Percentiles rank a stretch among this genome's conserved stretches.
phyloP scores from a whole-genome alignment of 495 filamentous ascomycete species.

The Podospora australis region DNA sequence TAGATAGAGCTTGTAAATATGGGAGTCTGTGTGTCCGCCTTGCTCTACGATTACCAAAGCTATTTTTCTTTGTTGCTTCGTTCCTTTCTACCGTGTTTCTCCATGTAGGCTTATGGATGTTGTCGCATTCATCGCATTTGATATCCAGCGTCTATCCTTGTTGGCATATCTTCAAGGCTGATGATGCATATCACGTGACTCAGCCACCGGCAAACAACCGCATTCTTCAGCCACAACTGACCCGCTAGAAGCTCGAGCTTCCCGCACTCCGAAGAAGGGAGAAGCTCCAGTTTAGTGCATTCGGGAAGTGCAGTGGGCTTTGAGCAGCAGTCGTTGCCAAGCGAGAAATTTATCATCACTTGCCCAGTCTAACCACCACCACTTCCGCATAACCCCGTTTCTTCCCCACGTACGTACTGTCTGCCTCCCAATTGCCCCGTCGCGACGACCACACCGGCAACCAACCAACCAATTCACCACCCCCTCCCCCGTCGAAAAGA shows the following conservation, averaged over 20 bases:
- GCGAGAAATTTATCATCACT: constrained; percentile 43
- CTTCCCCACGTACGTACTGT: constrained; percentile 6
- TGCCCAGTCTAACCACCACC: not conserved
- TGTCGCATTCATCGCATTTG: not conserved
- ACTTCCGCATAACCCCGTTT: constrained; percentile 1
- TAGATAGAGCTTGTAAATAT: constrained; percentile 28
- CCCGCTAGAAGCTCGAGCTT: not conserved
- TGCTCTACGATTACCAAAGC: not conserved
- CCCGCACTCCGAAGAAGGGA: constrained; percentile 9
- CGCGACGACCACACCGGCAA: constrained; percentile 9
- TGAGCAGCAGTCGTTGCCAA: constrained; percentile 9
- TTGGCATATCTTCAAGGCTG: too few species aligned
- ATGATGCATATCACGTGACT: not conserved
- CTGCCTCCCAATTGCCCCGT: constrained; percentile 16
- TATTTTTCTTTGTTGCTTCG: not conserved
- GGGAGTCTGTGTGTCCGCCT: too few species aligned
- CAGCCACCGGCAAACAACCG: too few species aligned
- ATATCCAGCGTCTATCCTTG: too few species aligned
- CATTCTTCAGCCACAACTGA: too few species aligned
- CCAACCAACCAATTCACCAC: not conserved
- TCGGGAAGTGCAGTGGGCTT: constrained; percentile 4
- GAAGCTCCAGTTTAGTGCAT: constrained; percentile 12
- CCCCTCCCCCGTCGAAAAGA: not conserved
- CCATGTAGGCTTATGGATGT: not conserved
- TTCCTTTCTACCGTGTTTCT: not conserved